Evolutionary conservation across 768 basidiomycete genomes (phyloP).

Genomic region (Russula earlei): DNA sequence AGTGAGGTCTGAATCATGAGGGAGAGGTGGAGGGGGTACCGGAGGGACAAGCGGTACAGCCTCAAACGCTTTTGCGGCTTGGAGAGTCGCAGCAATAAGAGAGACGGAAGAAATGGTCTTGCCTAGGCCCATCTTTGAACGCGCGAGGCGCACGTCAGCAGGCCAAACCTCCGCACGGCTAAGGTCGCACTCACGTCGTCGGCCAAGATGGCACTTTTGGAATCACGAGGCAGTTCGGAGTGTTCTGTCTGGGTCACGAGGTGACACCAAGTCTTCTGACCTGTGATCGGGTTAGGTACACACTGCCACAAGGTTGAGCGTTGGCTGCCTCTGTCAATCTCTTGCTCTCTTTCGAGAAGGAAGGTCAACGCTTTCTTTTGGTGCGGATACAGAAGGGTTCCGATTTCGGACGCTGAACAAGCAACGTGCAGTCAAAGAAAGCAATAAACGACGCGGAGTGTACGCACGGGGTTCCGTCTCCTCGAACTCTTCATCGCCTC

Average conservation of each 20-base stretch:
- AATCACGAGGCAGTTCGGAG: conserved; percentile 53
- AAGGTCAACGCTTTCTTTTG: conserved; percentile 98
- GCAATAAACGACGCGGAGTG: conserved; percentile 15
- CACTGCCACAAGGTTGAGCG: conserved; percentile 67
- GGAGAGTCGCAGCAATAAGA: conserved; percentile 79
- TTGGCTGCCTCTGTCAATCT: conserved; percentile 49
- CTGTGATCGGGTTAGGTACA: conserved; percentile 40
- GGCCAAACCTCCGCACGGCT: not conserved
- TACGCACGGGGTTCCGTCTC: conserved; percentile 80
- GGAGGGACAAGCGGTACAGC: conserved; percentile 40
- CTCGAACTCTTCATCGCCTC: conserved; percentile 74
- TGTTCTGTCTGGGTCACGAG: conserved; percentile 76
- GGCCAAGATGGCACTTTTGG: conserved; percentile 86
- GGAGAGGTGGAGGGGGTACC: conserved; percentile 28
- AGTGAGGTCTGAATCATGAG: conserved; percentile 27
- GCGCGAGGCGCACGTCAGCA: not conserved
- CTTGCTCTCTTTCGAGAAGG: conserved; percentile 78
- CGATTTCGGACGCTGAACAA: conserved; percentile 53
- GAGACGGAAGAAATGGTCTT: conserved; percentile 96
- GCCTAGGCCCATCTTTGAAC: conserved; percentile 84
- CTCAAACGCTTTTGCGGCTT: conserved; percentile 55
- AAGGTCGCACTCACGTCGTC: conserved; percentile 69
- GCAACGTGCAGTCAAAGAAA: conserved; percentile 17
- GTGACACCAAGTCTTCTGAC: conserved; percentile 60
- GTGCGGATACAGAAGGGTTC: conserved; percentile 88